phyloP scores from a whole-genome alignment of 2,329 filamentous ascomycete genomes.

The Geosmithia flava region DNA sequence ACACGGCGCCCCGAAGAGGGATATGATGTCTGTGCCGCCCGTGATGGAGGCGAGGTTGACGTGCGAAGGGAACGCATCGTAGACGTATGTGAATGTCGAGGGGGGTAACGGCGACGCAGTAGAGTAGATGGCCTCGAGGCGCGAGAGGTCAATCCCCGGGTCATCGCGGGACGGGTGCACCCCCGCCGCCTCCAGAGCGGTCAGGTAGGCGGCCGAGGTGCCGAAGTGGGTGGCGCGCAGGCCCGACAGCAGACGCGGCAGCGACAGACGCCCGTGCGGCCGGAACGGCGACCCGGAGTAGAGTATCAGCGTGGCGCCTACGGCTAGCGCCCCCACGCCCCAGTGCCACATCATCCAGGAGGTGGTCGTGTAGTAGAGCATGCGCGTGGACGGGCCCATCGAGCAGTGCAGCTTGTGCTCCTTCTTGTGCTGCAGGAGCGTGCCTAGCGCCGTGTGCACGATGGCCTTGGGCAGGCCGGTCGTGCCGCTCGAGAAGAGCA shows the following conservation, averaged over 20 bases:
- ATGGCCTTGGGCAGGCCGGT: conserved; percentile 86
- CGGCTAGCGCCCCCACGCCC: conserved; percentile 76
- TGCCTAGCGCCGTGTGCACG: conserved; percentile 81
- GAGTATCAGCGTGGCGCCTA: conserved; percentile 70
- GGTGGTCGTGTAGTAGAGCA: conserved; percentile 91
- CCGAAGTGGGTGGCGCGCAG: conserved; percentile 85
- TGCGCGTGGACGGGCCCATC: conserved; percentile 55
- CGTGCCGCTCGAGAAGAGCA: conserved; percentile 87
- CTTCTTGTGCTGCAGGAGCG: conserved; percentile 92
- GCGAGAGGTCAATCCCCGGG: conserved; percentile 41
- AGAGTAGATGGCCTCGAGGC: conserved; percentile 78
- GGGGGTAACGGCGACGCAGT: conserved; percentile 88
- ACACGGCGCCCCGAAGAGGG: conserved; percentile 79
- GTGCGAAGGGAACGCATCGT: conserved; percentile 61
- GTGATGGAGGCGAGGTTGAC: conserved; percentile 90
- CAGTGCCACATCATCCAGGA: conserved; percentile 99
- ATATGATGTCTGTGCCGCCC: conserved; percentile 93
- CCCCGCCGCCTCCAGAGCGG: conserved; percentile 70
- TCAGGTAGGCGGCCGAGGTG: conserved; percentile 88
- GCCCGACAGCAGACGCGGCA: conserved; percentile 71
- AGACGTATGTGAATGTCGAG: conserved; percentile 85
- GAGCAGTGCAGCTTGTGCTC: conserved; percentile 84
- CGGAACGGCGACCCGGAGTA: conserved; percentile 91
- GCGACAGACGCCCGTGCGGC: conserved; percentile 65
- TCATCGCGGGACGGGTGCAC: conserved; percentile 41